Evolutionary conservation across 2,329 filamentous ascomycete species (phyloP), one percentile per base, ranked within the genome.

Genomic region (Alternaria consortialis): DNA sequence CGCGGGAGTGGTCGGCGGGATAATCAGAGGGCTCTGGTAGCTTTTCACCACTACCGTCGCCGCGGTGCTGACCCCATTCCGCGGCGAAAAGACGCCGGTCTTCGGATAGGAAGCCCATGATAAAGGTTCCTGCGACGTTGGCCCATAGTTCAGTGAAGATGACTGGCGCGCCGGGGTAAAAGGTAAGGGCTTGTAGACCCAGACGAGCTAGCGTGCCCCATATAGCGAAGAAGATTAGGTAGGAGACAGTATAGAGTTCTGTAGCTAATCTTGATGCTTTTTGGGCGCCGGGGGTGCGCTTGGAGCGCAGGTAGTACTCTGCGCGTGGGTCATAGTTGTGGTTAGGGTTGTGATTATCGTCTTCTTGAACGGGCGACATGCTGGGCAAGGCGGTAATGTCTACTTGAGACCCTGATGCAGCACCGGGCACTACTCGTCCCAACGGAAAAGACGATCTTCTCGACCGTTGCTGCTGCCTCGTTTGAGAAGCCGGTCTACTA

Each of bases 101-200:
- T 79, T 97, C 92, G 9, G 87, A 81, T 2, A 97, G 84, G 73
- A 97, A 96, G 2, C 95, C 94, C 87, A 98, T 91, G 59, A 97
- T 68, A 0, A 96, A 74, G 56, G 91, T 91, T 1, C 94, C 94
- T 1, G 84, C 87, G 47, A 97, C 90, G 72, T 98, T 97, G 62
- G 93, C 90, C 94, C 94, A 98, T 23, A 97, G 79, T 2, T 91
- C 89, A 52, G 88, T 86, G 56, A 92, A 94, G 5, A 87, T 82
- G 23, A 95, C 82, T 0, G 93, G 93, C 0, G 91, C 87, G 23
- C 90, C 90, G 1, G 91, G 88, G 75, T 97, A 97, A 57, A 85
- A 87, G 0, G 93, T 95, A 53, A 97, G 80, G 47, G 90, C 89
- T 73, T 93, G 88, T 7, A 97, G 80, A 4, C 93, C 94, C 0